phyloP scores from a whole-genome alignment of 2,329 filamentous ascomycete species.

The Aspergillus ibericus region DNA sequence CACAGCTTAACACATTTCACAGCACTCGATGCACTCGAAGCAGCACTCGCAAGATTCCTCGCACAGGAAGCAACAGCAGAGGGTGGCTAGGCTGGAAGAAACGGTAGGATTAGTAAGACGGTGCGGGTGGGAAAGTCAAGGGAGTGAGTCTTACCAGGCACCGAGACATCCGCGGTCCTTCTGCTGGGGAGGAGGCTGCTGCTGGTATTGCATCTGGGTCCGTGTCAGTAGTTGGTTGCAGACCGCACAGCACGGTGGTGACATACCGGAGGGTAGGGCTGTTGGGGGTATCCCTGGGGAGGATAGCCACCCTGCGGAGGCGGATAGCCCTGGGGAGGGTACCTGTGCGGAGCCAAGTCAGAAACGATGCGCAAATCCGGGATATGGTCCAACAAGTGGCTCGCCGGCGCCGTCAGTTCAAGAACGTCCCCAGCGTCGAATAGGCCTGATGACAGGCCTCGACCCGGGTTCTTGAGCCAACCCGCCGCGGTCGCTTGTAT shows the following conservation, averaged over 20 bases:
- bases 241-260: background rate
- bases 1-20: slow-evolving; percentile 37
- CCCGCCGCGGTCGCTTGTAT: background rate
- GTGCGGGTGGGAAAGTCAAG: background rate
- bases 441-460: background rate
- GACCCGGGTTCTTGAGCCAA: background rate
- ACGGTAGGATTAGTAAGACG: slow-evolving; percentile 11
- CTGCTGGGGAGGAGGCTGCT: slow-evolving; percentile 48
- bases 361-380: background rate
- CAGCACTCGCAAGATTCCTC: slow-evolving; percentile 66
- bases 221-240: background rate
- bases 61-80: slow-evolving; percentile 66
- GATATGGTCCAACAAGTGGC: background rate
- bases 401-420: background rate
- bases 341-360: slow-evolving; percentile 20
- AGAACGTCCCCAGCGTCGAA: background rate
- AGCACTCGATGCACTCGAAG: slow-evolving; percentile 60
- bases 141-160: slow-evolving; percentile 46
- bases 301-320: slow-evolving; percentile 24
- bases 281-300: slow-evolving; percentile 30
- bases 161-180: slow-evolving; percentile 54
- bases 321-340: slow-evolving; percentile 37
- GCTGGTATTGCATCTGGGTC: slow-evolving; percentile 51
- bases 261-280: slow-evolving; percentile 32
- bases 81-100: slow-evolving; percentile 49